Evolutionary conservation across 2,329 filamentous ascomycete genomes (phyloP), one percentile per base, ranked within the genome.

Genomic region (Periconia digitata): DNA sequence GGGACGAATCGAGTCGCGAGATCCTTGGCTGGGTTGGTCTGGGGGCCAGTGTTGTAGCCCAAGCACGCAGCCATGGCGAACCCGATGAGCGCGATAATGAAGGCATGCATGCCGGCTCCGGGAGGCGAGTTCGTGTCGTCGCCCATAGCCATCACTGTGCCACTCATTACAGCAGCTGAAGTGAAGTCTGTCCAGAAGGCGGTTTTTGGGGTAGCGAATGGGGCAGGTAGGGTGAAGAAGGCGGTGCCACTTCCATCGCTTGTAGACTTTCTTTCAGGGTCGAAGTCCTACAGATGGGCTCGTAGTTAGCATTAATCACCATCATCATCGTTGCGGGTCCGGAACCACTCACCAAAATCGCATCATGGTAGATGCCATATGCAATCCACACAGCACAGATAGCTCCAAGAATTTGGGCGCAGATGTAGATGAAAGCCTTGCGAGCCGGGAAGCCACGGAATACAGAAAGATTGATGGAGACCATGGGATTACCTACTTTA

Each of bases 151-250:
- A 74, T 51, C 20, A 74, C 63, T 1, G 59, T 62, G 3, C 66
- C 60, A 7, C 66, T 51, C 6, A 56, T 51, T 17, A 58, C 47
- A 5, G 61, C 69, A 8, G 65, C 65, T 1, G 62, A 67, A 1
- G 70, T 47, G 24, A 73, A 72, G 40, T 73, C 71, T 5, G 61
- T 70, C 39, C 72, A 72, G 37, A 74, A 72, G 0, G 71, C 72
- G 1, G 66, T 62, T 2, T 47, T 52, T 12, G 53, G 55, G 15
- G 46, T 57, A 6, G 64, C 61, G 8, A 60, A 64, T 2, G 45
- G 24, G 37, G 60, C 62, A 2, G 62, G 69, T n/a, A 49, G 35
- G 0, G 56, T 70, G 27, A 67, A 53, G 45, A 72, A 59, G 1
- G 64, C 66, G 18, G 59, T 53, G 15, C 54, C 61, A 21, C 58